These are phyloP conservation scores for Penicillium sp. DNA, from an alignment of 2,329 filamentous ascomycete species.

Conservation along the genomic window DNA sequence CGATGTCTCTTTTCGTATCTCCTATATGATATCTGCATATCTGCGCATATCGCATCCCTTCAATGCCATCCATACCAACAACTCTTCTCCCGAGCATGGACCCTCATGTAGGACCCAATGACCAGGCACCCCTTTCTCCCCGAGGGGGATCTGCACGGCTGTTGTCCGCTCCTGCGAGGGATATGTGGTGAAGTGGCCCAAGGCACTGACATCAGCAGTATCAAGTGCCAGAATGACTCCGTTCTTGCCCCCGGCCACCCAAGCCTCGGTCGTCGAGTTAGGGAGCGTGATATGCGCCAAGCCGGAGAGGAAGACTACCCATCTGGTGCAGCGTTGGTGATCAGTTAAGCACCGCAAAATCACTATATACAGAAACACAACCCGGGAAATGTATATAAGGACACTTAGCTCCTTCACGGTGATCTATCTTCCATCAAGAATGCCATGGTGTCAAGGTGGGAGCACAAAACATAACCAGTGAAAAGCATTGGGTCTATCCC, in stretches of 20 bases:
- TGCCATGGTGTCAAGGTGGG: too few species aligned
- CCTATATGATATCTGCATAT: background rate
- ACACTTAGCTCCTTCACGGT: too few species aligned
- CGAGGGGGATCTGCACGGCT: conserved; percentile 40
- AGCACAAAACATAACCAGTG: background rate
- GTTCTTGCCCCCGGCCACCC: conserved; percentile 42
- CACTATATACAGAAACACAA: background rate
- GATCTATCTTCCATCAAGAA: too few species aligned
- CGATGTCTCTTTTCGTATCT: background rate
- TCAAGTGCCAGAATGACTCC: conserved; percentile 48
- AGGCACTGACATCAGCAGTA: conserved; percentile 40
- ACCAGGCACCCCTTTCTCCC: conserved; percentile 33
- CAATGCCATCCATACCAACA: conserved; percentile 1
- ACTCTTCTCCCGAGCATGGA: conserved; percentile 34
- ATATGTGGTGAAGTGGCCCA: conserved; percentile 47
- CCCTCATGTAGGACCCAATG: conserved; percentile 46
- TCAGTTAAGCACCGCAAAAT: background rate
- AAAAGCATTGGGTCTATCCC: background rate
- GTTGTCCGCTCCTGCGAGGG: conserved; percentile 41
- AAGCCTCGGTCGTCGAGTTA: conserved; percentile 38
- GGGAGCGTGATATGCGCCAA: conserved; percentile 45
- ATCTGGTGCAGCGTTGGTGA: conserved; percentile 19
- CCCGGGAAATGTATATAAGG: too few species aligned
- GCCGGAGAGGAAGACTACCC: conserved; percentile 43
- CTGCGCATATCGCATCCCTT: background rate